Conservation (phyloP, 305 asterid genomes). For the Fraxinus sp. region DNA sequence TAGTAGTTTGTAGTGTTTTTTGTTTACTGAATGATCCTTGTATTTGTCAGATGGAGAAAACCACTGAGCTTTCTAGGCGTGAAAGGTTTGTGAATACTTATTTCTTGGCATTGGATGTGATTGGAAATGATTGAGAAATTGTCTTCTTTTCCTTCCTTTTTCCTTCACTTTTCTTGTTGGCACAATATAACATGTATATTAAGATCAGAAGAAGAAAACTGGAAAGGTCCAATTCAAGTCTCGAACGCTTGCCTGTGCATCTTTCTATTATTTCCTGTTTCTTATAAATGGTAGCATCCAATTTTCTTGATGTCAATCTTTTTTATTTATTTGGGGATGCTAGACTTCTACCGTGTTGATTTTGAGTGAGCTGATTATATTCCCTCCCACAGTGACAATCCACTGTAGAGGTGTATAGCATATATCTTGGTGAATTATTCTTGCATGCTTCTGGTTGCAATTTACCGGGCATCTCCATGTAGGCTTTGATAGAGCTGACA, state of each 20-base stretch:
- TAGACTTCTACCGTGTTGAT: not conserved
- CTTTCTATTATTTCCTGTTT: not conserved
- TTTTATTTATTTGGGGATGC: not conserved
- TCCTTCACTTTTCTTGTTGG: not conserved
- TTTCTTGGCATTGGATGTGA: slow-evolving; percentile 1
- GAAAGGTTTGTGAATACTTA: slow-evolving; percentile 67
- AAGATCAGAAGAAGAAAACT: not conserved
- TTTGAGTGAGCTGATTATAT: not conserved
- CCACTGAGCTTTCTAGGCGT: slow-evolving; percentile 94
- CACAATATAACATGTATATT: not conserved
- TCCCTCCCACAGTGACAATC: not conserved
- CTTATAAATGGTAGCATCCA: not conserved
- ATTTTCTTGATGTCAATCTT: not conserved
- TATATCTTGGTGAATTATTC: not conserved
- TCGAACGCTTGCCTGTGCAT: not conserved
- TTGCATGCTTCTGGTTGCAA: not conserved
- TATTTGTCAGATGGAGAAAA: slow-evolving; percentile 71
- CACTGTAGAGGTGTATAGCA: not conserved
- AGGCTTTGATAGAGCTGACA: not conserved
- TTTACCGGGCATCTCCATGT: not conserved
- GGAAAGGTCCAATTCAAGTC: not conserved
- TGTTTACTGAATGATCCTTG: slow-evolving; percentile 13
- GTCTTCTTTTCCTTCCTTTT: not conserved
- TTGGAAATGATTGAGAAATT: not conserved
- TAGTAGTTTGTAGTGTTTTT: not conserved